These are phyloP conservation scores for Diatrype stigma DNA, from an alignment of 2,329 filamentous ascomycete species.

Conservation along the genomic window DNA sequence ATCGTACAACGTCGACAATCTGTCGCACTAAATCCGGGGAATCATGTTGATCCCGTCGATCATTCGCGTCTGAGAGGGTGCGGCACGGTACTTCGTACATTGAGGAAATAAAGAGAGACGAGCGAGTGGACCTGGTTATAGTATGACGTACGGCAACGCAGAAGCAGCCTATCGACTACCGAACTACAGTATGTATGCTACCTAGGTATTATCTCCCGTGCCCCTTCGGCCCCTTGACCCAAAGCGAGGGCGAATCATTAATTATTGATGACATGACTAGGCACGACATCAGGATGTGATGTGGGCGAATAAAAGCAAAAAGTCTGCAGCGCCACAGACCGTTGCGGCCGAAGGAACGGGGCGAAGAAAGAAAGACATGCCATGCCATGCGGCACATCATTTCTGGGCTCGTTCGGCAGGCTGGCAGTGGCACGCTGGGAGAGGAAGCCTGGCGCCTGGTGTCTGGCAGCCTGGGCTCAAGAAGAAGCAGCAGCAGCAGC, in stretches of 20 bases:
- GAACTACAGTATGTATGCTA: too few species aligned
- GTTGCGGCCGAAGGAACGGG: neutral
- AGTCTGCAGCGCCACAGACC: neutral
- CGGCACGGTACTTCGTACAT: too few species aligned
- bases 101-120: too few species aligned
- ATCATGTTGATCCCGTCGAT: neutral
- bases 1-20: too few species aligned
- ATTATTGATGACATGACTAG: too few species aligned
- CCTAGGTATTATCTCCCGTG: too few species aligned
- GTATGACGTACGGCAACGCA: neutral
- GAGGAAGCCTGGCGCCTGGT: too few species aligned
- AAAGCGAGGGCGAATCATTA: neutral
- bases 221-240: neutral
- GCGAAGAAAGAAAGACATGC: neutral
- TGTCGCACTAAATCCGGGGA: neutral
- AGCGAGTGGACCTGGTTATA: neutral
- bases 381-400: neutral
- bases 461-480: too few species aligned
- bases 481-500: too few species aligned
- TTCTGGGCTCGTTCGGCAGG: too few species aligned
- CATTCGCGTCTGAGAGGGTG: neutral
- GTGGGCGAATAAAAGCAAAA: neutral
- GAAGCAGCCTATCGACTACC: neutral
- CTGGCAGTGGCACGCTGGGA: too few species aligned
- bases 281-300: too few species aligned